Percentiles rank a stretch among this genome's conserved stretches.
These are phyloP conservation scores for Termitomyces sp. DNA, from an alignment of 768 basidiomycete species.

Conservation along the genomic window DNA sequence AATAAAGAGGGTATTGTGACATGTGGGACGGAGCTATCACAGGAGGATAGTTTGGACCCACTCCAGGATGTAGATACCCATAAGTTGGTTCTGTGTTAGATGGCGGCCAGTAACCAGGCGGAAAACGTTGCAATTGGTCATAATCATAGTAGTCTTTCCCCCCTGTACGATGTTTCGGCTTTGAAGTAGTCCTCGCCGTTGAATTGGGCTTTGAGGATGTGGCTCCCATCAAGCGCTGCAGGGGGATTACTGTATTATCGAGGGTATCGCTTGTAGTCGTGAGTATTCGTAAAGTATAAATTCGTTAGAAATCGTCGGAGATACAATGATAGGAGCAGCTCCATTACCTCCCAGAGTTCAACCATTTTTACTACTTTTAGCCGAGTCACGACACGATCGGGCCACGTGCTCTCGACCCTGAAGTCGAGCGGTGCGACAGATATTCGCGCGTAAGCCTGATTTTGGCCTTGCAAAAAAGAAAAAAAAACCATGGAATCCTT, in stretches of 20 bases:
- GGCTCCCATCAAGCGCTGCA: constrained; percentile 3
- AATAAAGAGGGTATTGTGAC: constrained; percentile 5
- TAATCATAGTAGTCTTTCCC: constrained; percentile 3
- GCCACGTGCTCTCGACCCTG: neutral
- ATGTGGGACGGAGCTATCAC: neutral
- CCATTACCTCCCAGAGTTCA: too few species aligned
- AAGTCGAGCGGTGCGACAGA: neutral
- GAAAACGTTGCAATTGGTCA: neutral
- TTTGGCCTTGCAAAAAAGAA: neutral
- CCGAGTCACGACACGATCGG: constrained; percentile 6
- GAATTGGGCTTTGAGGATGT: constrained; percentile 5
- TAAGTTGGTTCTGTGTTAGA: neutral
- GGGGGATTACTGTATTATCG: neutral
- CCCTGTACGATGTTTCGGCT: neutral
- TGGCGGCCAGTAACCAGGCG: constrained; percentile 7
- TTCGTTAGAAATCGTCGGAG: neutral
- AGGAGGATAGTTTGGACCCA: neutral
- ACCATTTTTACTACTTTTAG: too few species aligned
- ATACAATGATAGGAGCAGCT: too few species aligned
- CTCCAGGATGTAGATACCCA: constrained; percentile 1
- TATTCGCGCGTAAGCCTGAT: neutral
- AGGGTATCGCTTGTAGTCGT: neutral
- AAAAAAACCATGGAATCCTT: too few species aligned
- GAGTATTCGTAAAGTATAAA: neutral
- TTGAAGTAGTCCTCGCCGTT: neutral